Conservation (phyloP, 345 rosid genomes). For the Dipteronia sinensis region DNA sequence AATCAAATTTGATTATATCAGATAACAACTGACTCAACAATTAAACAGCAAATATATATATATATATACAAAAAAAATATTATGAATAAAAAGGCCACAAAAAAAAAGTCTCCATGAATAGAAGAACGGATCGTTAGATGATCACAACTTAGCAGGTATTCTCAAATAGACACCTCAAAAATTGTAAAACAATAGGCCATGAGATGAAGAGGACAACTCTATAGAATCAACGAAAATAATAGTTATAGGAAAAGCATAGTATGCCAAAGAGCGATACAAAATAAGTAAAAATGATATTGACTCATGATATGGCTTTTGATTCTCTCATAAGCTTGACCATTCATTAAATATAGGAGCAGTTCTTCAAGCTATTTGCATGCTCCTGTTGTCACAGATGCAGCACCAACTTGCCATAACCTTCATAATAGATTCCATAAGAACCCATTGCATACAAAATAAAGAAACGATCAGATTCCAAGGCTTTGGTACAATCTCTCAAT, state of each 20-base stretch:
- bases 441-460: background rate
- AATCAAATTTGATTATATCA: constrained; percentile 10
- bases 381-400: background rate
- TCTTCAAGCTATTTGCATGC: background rate
- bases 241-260: background rate
- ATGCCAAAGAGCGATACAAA: background rate
- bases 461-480: background rate
- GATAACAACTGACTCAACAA: constrained; percentile 9
- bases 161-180: background rate
- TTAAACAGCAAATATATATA: background rate
- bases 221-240: background rate
- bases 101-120: background rate
- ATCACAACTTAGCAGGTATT: background rate
- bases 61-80: too few relatives aligned
- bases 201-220: background rate
- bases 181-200: background rate
- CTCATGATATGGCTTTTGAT: background rate
- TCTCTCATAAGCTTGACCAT: background rate
- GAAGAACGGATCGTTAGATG: background rate
- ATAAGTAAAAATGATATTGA: background rate
- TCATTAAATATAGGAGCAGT: background rate
- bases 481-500: background rate
- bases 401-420: background rate
- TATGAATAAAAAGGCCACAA: background rate
- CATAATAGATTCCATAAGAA: background rate